These are phyloP conservation scores for Aspergillus panamensis DNA, from an alignment of 495 filamentous ascomycete genomes.

Conservation along the genomic window DNA sequence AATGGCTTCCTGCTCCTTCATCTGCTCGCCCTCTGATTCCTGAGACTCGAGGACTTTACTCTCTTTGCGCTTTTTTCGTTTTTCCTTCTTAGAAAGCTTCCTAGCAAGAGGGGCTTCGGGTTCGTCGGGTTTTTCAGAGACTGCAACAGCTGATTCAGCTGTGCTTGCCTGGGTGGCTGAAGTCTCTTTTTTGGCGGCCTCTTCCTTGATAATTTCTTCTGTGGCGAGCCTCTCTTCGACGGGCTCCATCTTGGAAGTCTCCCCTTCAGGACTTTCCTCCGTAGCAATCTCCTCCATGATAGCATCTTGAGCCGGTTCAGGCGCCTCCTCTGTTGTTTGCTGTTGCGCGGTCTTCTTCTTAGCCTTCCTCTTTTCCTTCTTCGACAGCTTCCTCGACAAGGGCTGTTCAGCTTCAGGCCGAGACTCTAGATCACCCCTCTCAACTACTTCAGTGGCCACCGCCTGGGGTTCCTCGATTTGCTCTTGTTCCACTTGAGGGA, in stretches of 20 bases:
- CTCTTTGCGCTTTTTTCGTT: conserved; percentile 27
- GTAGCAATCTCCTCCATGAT: too few relatives aligned
- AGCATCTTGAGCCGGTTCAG: background rate
- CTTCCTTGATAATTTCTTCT: background rate
- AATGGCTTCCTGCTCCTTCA: background rate
- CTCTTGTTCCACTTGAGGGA: too few relatives aligned
- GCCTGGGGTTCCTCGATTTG: background rate
- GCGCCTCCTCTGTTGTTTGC: background rate
- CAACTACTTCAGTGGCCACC: background rate
- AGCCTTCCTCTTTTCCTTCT: conserved; percentile 43
- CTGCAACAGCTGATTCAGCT: background rate
- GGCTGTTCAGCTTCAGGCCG: conserved; percentile 8
- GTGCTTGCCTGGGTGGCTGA: conserved; percentile 1
- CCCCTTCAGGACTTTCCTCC: background rate
- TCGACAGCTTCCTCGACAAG: conserved; percentile 32
- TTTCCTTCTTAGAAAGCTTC: conserved; percentile 22
- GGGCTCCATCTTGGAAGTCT: background rate
- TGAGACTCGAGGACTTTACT: conserved; percentile 16
- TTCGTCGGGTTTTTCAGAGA: conserved; percentile 10
- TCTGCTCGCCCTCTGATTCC: conserved; percentile 10
- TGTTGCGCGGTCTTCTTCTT: conserved; percentile 31
- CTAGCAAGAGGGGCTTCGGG: conserved; percentile 4
- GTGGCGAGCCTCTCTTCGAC: too few relatives aligned
- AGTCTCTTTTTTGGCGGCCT: conserved; percentile 3
- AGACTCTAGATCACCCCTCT: background rate